Evolutionary conservation across 192 early-diverging fungal genomes (phyloP).

Genomic region (Kickxella alabastrina): DNA sequence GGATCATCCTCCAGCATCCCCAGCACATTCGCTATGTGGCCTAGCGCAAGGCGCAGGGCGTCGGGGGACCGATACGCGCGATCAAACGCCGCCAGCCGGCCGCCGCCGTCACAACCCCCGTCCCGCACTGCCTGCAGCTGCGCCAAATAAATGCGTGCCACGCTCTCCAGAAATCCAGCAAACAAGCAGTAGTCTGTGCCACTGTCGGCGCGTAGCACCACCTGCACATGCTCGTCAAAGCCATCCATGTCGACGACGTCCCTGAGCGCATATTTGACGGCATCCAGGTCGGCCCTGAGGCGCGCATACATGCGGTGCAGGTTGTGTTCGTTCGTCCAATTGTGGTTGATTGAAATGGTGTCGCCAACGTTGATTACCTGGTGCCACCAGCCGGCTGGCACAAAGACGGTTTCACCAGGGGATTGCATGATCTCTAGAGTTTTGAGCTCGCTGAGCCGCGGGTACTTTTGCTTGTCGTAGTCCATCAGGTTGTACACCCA

Average conservation of each 20-base stretch:
- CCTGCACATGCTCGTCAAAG: constrained; percentile 33
- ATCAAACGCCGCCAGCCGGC: constrained; percentile 4
- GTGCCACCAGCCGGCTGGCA: constrained; percentile 74
- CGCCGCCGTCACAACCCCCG: no score
- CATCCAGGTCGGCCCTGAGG: constrained; percentile 47
- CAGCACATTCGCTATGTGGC: constrained; percentile 8
- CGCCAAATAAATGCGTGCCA: constrained; percentile 10
- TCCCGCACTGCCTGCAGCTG: not conserved
- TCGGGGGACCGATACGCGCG: no score
- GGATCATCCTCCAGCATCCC: constrained; percentile 15
- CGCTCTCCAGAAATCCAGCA: constrained; percentile 15
- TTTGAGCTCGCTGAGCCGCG: constrained; percentile 47
- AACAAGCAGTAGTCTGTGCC: constrained; percentile 37
- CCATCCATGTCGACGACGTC: constrained; percentile 52
- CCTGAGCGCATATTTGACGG: constrained; percentile 53
- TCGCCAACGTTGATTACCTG: constrained; percentile 66
- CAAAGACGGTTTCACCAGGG: constrained; percentile 66
- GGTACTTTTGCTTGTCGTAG: constrained; percentile 51
- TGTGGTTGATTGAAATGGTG: constrained; percentile 75
- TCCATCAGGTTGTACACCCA: constrained; percentile 57
- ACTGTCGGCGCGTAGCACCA: constrained; percentile 26
- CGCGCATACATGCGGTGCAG: constrained; percentile 47
- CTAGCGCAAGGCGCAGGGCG: constrained; percentile 11
- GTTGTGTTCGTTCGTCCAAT: constrained; percentile 68
- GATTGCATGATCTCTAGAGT: constrained; percentile 55